Conservation (phyloP, 163 green algal genomes). For the Volvox carteri region DNA sequence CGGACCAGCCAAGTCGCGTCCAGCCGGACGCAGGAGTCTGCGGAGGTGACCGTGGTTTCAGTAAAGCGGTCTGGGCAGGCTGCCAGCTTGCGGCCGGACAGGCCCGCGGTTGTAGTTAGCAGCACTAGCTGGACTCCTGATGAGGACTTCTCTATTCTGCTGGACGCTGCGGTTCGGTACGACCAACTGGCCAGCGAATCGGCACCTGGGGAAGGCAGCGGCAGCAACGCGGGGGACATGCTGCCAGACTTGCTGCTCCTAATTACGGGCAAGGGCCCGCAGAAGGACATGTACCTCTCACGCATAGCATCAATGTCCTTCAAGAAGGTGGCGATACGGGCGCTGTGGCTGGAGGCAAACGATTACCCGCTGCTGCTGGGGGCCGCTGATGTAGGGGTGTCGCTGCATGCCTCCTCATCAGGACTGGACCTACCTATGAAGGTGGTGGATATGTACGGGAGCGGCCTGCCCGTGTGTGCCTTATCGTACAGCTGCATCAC, state of each 20-base stretch:
- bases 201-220: not conserved
- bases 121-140: slow-evolving; percentile 98
- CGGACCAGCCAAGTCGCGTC: not conserved
- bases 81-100: slow-evolving; percentile 56
- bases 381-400: slow-evolving; percentile 94
- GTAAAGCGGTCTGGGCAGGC: not conserved
- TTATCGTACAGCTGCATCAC: slow-evolving; percentile 85
- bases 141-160: slow-evolving; percentile 96
- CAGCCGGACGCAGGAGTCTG: slow-evolving; percentile 8
- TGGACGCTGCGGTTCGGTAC: slow-evolving; percentile 87
- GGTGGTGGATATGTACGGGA: slow-evolving; percentile 97
- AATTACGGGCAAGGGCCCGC: slow-evolving; percentile 91
- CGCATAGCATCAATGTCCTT: slow-evolving; percentile 69
- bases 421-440: slow-evolving; percentile 99
- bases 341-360: slow-evolving; percentile 89
- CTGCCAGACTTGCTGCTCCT: slow-evolving; percentile 84
- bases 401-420: slow-evolving; percentile 92
- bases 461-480: slow-evolving; percentile 88
- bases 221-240: not conserved
- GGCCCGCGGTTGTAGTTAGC: slow-evolving; percentile 92
- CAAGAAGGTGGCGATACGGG: slow-evolving; percentile 86
- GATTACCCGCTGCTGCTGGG: slow-evolving; percentile 96
- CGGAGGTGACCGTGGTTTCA: slow-evolving; percentile 37
- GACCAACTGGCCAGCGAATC: slow-evolving; percentile 64
- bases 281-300: slow-evolving; percentile 79